phyloP scores from a whole-genome alignment of 495 filamentous ascomycete genomes.

The Rusavskia elegans region DNA sequence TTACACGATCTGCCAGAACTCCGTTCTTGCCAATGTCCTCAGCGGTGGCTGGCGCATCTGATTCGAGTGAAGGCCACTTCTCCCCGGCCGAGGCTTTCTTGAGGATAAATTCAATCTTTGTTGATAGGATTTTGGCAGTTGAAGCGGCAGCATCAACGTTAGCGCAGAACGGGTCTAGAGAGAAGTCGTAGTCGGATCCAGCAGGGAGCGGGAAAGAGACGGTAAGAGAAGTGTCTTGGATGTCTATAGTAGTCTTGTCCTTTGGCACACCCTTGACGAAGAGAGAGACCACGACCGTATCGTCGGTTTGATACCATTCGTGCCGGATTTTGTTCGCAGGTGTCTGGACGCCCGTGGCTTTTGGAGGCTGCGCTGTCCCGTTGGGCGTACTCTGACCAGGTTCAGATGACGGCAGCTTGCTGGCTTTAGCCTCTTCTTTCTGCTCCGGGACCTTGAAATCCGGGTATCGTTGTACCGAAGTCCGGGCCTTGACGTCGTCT shows the following conservation, averaged over 20 bases:
- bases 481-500: slow-evolving; percentile 39
- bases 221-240: slow-evolving; percentile 39
- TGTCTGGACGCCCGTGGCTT: slow-evolving; percentile 23
- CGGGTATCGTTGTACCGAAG: slow-evolving; percentile 49
- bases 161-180: slow-evolving; percentile 54
- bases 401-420: slow-evolving; percentile 2
- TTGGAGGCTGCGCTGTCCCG: background rate
- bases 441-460: slow-evolving; percentile 29
- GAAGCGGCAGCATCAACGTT: slow-evolving; percentile 44
- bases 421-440: background rate
- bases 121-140: slow-evolving; percentile 47
- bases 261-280: slow-evolving; percentile 58
- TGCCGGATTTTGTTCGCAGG: slow-evolving; percentile 50
- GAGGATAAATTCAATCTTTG: slow-evolving; percentile 74
- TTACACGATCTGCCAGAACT: slow-evolving; percentile 5
- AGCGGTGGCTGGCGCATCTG: slow-evolving; percentile 18
- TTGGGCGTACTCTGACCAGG: slow-evolving; percentile 11
- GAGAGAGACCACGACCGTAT: slow-evolving; percentile 50
- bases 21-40: slow-evolving; percentile 9
- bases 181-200: slow-evolving; percentile 45
- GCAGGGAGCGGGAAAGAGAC: slow-evolving; percentile 50
- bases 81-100: slow-evolving; percentile 47
- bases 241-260: slow-evolving; percentile 40
- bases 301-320: slow-evolving; percentile 64
- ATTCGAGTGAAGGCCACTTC: slow-evolving; percentile 65